Evolutionary conservation across 257 asterid genomes (phyloP), one percentile per base, ranked within the genome.

Genomic region (Cruciata laevipes): DNA sequence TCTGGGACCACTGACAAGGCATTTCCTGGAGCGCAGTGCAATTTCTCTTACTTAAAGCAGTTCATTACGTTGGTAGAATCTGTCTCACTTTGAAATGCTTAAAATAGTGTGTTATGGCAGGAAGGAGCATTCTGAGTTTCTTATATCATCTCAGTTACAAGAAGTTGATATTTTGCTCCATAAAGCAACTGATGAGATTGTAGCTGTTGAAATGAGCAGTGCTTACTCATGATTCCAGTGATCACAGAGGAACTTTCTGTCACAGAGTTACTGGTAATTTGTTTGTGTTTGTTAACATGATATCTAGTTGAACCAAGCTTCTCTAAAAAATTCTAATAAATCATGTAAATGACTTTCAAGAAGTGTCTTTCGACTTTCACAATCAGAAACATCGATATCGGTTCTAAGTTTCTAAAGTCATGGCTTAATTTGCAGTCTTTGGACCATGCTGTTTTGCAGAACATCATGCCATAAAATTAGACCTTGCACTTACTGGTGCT

Each of bases 101-200:
- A n/a, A n/a, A n/a, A n/a, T n/a, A n/a, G n/a, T n/a, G n/a, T n/a
- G n/a, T n/a, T n/a, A n/a, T n/a, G n/a, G n/a, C n/a, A n/a, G n/a
- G n/a, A n/a, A n/a, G n/a, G n/a, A n/a, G n/a, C n/a, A n/a, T n/a
- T n/a, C n/a, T n/a, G n/a, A 74, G 70, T 86, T 94, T 49, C 84
- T 89, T 68, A 55, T 94, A 67, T 49, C 85, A 72, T 71, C 86
- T 78, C 99, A 94, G 84, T 75, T 94, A 81, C 77, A 84, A 81
- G 83, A 84, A 66, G 86, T 90, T 74, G 96, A 90, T 31, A 88
- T 85, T 7, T 76, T 94, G 75, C 92, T 94, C 76, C 99, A 90
- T 69, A 94, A 94, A 83, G 95, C 96, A 75, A 94, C 99, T n/a
- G 99, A 94, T 82, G 97, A 94, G 76, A 94, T 94, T 78, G 75